A percentile compares a stretch with the other conserved stretches of the same genome.
These are phyloP conservation scores for Didymella lethalis DNA, from an alignment of 2,329 filamentous ascomycete genomes.

Conservation along the genomic window DNA sequence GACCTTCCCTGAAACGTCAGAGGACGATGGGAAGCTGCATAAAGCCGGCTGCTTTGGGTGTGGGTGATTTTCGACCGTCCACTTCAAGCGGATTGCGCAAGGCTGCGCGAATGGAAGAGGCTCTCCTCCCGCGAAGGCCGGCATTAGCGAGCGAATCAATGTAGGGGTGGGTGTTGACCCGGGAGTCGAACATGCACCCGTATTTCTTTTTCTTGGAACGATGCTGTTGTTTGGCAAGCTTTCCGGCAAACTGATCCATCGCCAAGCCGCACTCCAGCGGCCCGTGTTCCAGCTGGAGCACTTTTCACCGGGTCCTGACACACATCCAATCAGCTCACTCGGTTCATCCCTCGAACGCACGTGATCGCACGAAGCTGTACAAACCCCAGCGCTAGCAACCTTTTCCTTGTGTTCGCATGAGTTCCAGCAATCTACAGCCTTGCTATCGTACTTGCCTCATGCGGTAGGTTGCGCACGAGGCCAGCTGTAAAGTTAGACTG, in stretches of 20 bases:
- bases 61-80: not conserved
- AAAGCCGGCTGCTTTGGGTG: slow-evolving; percentile 6
- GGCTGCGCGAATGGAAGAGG: slow-evolving; percentile 1
- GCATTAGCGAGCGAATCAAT: not conserved
- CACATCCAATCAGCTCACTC: slow-evolving; percentile 4
- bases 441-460: slow-evolving; percentile 30
- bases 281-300: not conserved
- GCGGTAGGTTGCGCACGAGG: slow-evolving; percentile 29
- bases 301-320: not conserved
- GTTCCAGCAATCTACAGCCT: slow-evolving; percentile 45
- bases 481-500: not conserved
- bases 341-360: slow-evolving; percentile 15
- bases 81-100: slow-evolving; percentile 10
- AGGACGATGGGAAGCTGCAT: slow-evolving; percentile 5
- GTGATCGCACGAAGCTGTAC: slow-evolving; percentile 30
- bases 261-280: not conserved
- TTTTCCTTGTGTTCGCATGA: slow-evolving; percentile 31
- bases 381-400: slow-evolving; percentile 11
- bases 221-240: not conserved
- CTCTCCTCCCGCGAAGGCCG: not conserved
- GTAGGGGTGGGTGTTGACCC: not conserved
- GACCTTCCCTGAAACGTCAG: slow-evolving; percentile 4
- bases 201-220: not conserved
- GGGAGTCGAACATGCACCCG: not conserved
- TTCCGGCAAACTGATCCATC: not conserved